phyloP scores from a whole-genome alignment of 805 yeast species.

The Candida ovalis region DNA sequence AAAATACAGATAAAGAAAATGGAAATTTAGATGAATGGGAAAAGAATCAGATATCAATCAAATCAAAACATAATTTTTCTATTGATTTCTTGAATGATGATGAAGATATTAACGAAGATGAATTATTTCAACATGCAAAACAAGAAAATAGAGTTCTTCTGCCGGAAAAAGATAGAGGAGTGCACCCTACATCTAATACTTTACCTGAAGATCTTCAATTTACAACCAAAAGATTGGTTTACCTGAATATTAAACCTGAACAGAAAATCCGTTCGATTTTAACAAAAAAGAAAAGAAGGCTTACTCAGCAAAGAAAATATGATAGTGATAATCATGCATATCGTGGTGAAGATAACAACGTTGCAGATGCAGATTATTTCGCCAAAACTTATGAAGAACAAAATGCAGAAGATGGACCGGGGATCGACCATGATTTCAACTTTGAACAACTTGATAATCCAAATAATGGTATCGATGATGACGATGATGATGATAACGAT shows the following conservation, averaged over 20 bases:
- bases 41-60: slow-evolving; percentile 4
- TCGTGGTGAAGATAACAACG: slow-evolving; percentile 15
- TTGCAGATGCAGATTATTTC: slow-evolving; percentile 48
- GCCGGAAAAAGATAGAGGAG: slow-evolving; percentile 23
- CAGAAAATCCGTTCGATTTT: slow-evolving; percentile 28
- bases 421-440: slow-evolving; percentile 12
- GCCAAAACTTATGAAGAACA: slow-evolving; percentile 43
- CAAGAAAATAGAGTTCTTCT: slow-evolving; percentile 19
- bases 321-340: slow-evolving; percentile 30
- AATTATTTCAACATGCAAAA: slow-evolving; percentile 25
- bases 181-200: slow-evolving; percentile 25
- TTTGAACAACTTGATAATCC: neutral
- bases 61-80: slow-evolving; percentile 11
- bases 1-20: neutral
- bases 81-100: slow-evolving; percentile 29
- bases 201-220: slow-evolving; percentile 50
- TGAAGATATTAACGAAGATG: slow-evolving; percentile 20
- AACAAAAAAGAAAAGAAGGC: slow-evolving; percentile 20
- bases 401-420: slow-evolving; percentile 6
- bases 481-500: slow-evolving; percentile 16
- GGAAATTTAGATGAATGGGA: slow-evolving; percentile 1
- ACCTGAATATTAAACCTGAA: slow-evolving; percentile 43
- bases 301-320: slow-evolving; percentile 9
- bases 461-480: neutral
- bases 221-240: slow-evolving; percentile 44